These are phyloP conservation scores for Schizophyllum amplum DNA, from an alignment of 1,284 basidiomycete genomes.

Conservation along the genomic window DNA sequence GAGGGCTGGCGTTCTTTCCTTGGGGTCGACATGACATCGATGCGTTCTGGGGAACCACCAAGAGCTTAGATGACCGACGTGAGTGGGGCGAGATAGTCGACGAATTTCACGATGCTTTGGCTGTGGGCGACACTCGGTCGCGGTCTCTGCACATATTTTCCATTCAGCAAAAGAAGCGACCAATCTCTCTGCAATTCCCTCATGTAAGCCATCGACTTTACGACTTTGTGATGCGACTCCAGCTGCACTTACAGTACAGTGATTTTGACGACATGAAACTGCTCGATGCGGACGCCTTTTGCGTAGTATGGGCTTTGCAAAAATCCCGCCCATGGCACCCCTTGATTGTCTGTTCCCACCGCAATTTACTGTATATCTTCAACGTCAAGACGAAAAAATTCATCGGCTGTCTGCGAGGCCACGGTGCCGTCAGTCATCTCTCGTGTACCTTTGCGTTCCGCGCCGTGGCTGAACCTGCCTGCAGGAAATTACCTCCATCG, in stretches of 20 bases:
- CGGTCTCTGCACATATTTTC: background rate
- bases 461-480: too few species aligned
- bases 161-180: slow-evolving; percentile 17
- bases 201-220: too few species aligned
- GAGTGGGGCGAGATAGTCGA: slow-evolving; percentile 39
- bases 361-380: slow-evolving; percentile 45
- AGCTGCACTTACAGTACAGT: slow-evolving; percentile 1
- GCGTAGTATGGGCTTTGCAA: slow-evolving; percentile 51
- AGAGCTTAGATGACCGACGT: slow-evolving; percentile 23
- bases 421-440: slow-evolving; percentile 66
- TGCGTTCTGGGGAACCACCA: slow-evolving; percentile 38
- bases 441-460: too few species aligned
- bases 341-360: slow-evolving; percentile 43
- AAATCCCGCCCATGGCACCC: slow-evolving; percentile 39
- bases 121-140: slow-evolving; percentile 29
- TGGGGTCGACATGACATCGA: slow-evolving; percentile 41
- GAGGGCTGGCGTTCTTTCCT: slow-evolving; percentile 42
- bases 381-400: slow-evolving; percentile 31
- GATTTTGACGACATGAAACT: slow-evolving; percentile 1
- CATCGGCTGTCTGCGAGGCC: slow-evolving; percentile 47
- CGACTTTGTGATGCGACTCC: too few species aligned
- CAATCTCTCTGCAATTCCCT: slow-evolving; percentile 33
- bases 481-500: slow-evolving; percentile 60
- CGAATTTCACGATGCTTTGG: slow-evolving; percentile 40
- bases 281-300: slow-evolving; percentile 14